Base-by-base conservation (phyloP, 2,329 filamentous ascomycete genomes). In the Stemphylium lycopersici region DNA sequence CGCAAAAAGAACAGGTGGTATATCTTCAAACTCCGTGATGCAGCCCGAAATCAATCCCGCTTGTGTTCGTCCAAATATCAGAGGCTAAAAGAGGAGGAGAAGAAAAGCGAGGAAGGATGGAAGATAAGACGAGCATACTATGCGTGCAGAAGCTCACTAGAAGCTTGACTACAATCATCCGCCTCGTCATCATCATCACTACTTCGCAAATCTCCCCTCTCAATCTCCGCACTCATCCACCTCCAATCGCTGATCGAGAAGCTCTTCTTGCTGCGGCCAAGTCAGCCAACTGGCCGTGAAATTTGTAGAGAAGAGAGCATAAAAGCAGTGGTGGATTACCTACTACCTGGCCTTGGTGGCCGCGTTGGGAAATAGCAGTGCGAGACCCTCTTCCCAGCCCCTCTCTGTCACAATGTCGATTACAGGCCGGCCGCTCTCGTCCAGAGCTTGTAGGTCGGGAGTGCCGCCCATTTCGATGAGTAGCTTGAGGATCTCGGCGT, bases 361-460 rank as follows among this genome's bases (percentile, higher is more conserved):
- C 45, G 61, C 59, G 46, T 66, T 66, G 6, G 71, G 71, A 52
- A 73, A 71, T 41, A 74, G 58, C 31, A 74, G 59, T 43, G 64
- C 62, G 16, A 73, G 60, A 20, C 70, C 71, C 44, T 74, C 71
- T 56, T 74, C 71, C 71, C 71, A 74, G 13, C 70, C 69, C n/a
- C 70, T 55, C 57, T 73, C 70, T 2, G 67, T 68, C n/a, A 72
- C 69, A 18, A 73, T 69, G 31, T 74, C 71, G 22, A 72, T 58
- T 37, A 74, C 70, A 1, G 68, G 59, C 13, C 60, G 61, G 2
- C 71, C 71, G 13, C 48, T 49, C 49, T 74, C 71, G 32, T 72
- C 68, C 6, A 64, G 48, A 20, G 61, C 62, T 43, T 74, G 69
- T 15, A 74, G 52, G 47, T 74, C 70, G 2, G 68, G 68, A 2